Percentiles rank a stretch among this genome's conserved stretches.
Conservation (phyloP, 768 basidiomycete genomes). For the Baorangia bicolor region DNA sequence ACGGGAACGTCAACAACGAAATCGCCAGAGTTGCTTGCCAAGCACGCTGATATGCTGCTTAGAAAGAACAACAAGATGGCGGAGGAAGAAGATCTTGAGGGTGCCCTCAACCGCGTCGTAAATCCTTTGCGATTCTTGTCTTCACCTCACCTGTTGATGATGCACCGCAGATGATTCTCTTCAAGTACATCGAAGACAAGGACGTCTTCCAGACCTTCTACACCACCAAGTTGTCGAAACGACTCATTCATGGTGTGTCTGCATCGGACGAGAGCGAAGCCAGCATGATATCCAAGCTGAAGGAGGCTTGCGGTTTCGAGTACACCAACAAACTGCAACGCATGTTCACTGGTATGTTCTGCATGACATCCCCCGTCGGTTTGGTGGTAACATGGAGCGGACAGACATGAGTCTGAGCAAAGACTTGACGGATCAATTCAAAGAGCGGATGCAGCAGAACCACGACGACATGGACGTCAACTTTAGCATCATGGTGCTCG, state of each 20-base stretch:
- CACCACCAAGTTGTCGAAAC: conserved; percentile 88
- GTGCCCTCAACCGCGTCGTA: conserved; percentile 87
- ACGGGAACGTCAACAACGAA: conserved; percentile 82
- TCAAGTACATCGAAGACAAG: conserved; percentile 99
- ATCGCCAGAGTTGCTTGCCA: conserved; percentile 90
- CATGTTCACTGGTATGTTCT: conserved; percentile 84
- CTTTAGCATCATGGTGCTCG: conserved; percentile 91
- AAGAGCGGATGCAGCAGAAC: conserved; percentile 85
- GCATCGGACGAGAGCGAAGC: conserved; percentile 96
- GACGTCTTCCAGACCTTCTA: conserved; percentile 99
- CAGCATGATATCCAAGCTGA: conserved; percentile 97
- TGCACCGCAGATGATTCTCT: conserved; percentile 79
- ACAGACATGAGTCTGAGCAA: conserved; percentile 93
- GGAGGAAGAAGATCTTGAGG: conserved; percentile 89
- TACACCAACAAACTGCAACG: conserved; percentile 94
- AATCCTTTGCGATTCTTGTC: conserved; percentile 26
- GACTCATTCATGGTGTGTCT: conserved; percentile 86
- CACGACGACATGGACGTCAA: conserved; percentile 86
- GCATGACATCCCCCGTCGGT: not conserved
- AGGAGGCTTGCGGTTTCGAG: conserved; percentile 95
- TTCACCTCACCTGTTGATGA: conserved; percentile 1
- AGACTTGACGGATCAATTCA: conserved; percentile 93
- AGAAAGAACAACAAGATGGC: conserved; percentile 95
- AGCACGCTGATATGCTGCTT: conserved; percentile 85
- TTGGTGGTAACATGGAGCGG: conserved; percentile 1